Base-by-base conservation (phyloP, 257 asterid genomes). In the Fraxinus pennsylvanica region DNA sequence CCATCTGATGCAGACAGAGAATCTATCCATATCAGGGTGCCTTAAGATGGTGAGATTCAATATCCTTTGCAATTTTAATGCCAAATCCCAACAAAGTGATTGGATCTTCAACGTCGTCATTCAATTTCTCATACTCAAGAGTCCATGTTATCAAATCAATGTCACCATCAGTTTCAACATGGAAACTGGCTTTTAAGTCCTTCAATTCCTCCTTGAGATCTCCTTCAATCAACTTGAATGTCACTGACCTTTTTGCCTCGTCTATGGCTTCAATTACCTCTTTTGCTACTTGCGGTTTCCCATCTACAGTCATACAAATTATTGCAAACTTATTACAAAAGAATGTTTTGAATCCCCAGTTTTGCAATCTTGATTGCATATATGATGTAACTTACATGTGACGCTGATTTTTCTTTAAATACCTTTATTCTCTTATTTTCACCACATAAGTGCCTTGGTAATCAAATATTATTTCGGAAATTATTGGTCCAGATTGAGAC, bases 71-170 rank as follows among this genome's bases (percentile, higher is more conserved):
- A 50, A 76, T 3, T 71, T 76, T 76, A 10, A 83, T 68, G 38
- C 68, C 6, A 29, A 83, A 38, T 61, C 14, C 71, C 70, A 79
- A 35, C 9, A 82, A 30, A 1, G 78, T 65, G 19, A 77, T 68
- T 8, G 84, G 84, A 9, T 83, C 84, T 4, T 82, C 81, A 8
- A 47, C 27, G 25, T 76, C 69, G 27, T 76, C 87, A 5, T 72
- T 74, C 43, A 80, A 72, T 67, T 83, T 83, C 78, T 80, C 84
- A 12, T 83, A 83, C 27, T 76, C 76, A 39, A 83, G 47, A 13
- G 84, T 80, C 80, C 84, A 83, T 3, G 82, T 83, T 0, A 72
- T 69, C 61, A 81, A 61, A 25, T 70, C 71, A 19, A 45, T 43
- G 6, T 78, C 77, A 21, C 61, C 83, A 6, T 66, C 63, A 15